Conservation (phyloP, 345 rosid species). For the Anacardium occidentale region DNA sequence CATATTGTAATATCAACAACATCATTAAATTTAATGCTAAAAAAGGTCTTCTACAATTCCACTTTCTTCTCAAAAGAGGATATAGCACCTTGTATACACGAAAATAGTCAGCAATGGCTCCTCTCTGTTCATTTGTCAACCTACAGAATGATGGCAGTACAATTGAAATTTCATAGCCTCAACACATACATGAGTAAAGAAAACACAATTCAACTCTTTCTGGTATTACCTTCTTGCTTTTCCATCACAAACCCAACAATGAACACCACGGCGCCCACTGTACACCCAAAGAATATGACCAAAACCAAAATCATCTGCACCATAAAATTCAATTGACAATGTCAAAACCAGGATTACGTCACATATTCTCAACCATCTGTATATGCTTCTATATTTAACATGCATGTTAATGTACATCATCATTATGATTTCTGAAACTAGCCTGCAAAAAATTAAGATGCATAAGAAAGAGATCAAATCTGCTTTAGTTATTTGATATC, state of each 20-base stretch:
- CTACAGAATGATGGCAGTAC: slow-evolving; percentile 35
- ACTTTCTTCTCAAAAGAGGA: background rate
- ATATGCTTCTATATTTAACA: background rate
- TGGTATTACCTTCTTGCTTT: slow-evolving; percentile 77
- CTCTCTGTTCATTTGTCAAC: slow-evolving; percentile 86
- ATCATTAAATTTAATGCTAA: slow-evolving; percentile 6
- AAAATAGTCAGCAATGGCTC: slow-evolving; percentile 87
- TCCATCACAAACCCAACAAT: slow-evolving; percentile 96
- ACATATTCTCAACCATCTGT: background rate
- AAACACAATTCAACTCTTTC: background rate
- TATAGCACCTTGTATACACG: slow-evolving; percentile 68
- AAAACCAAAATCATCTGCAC: slow-evolving; percentile 91
- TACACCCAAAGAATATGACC: slow-evolving; percentile 88
- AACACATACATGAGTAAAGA: slow-evolving; percentile 4
- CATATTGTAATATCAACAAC: slow-evolving; percentile 15
- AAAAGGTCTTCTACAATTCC: slow-evolving; percentile 4
- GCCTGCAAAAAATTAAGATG: background rate
- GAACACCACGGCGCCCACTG: slow-evolving; percentile 97
- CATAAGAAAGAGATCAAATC: background rate
- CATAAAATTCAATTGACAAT: background rate
- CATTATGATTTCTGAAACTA: background rate
- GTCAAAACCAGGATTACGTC: background rate
- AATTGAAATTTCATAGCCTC: slow-evolving; percentile 5
- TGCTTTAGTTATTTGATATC: background rate
- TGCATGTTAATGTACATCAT: background rate